A percentile compares a stretch with the other conserved stretches of the same genome.
phyloP scores from a whole-genome alignment of 495 filamentous ascomycete species.

The Neurospora sp. region DNA sequence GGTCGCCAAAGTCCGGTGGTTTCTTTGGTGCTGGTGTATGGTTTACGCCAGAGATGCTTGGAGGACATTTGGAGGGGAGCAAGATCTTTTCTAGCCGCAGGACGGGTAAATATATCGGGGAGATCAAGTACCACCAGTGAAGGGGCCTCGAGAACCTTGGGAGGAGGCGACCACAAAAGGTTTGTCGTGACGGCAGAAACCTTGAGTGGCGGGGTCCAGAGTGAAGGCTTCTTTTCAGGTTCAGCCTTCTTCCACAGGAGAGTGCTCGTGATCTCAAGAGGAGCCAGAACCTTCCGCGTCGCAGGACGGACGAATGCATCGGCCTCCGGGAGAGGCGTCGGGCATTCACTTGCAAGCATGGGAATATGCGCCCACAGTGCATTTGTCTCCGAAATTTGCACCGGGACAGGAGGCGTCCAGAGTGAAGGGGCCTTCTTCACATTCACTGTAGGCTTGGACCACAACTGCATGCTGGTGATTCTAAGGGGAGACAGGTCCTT shows the following conservation, averaged over 20 bases:
- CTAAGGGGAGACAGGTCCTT: conserved; percentile 21
- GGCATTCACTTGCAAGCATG: not conserved
- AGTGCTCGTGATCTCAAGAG: conserved; percentile 28
- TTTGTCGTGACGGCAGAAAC: not conserved
- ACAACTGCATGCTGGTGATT: conserved; percentile 30
- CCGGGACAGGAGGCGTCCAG: conserved; percentile 11
- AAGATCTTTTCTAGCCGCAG: conserved; percentile 21
- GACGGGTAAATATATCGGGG: conserved; percentile 10
- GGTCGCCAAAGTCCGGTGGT: conserved; percentile 28
- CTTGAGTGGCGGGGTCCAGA: not conserved
- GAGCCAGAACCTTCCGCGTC: conserved; percentile 19
- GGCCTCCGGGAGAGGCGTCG: not conserved
- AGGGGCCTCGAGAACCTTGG: not conserved
- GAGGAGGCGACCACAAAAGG: not conserved
- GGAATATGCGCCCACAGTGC: conserved; percentile 7
- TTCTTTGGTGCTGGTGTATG: conserved; percentile 13
- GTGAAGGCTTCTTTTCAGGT: not conserved
- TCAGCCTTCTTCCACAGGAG: conserved; percentile 30
- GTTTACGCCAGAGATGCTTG: conserved; percentile 31
- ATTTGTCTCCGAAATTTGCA: not conserved
- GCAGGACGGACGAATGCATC: conserved; percentile 19
- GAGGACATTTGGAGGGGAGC: conserved; percentile 26
- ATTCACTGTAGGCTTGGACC: conserved; percentile 8
- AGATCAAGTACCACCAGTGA: not conserved
- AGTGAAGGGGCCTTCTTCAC: conserved; percentile 4